A percentile compares a stretch with the other conserved stretches of the same genome.
Conservation (phyloP, 176 grass and related monocot species). For the Eragrostis nindensis region DNA sequence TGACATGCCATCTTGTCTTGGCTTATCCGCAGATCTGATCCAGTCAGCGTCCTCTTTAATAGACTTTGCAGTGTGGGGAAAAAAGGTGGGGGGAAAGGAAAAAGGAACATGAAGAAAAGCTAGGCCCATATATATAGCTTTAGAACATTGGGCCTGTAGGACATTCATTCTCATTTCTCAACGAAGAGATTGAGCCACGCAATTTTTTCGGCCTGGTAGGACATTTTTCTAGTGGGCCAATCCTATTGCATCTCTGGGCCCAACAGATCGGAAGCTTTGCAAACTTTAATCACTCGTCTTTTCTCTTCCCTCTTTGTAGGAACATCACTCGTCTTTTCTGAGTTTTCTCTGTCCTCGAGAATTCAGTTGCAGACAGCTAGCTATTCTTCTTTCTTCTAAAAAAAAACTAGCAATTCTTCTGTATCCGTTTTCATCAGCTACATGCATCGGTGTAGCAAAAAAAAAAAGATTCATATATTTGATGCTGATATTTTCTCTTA, state of each 20-base stretch:
- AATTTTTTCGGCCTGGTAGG: too few relatives aligned
- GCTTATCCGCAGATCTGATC: not conserved
- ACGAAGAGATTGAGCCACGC: not conserved
- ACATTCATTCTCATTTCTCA: not conserved
- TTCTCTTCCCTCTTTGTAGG: too few relatives aligned
- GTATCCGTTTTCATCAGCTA: not conserved
- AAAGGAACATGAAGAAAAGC: not conserved
- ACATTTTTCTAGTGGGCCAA: not conserved
- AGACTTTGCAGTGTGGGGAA: not conserved
- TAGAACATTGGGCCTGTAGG: too few relatives aligned
- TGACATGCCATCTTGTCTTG: not conserved
- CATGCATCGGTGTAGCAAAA: not conserved
- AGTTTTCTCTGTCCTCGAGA: too few relatives aligned
- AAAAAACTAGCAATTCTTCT: too few relatives aligned
- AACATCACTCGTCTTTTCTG: too few relatives aligned
- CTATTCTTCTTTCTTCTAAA: too few relatives aligned
- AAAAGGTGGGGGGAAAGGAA: not conserved
- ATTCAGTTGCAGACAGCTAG: too few relatives aligned
- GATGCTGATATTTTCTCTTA: not conserved
- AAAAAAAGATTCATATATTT: not conserved
- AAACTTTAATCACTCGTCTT: too few relatives aligned
- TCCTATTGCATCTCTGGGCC: not conserved
- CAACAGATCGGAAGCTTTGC: not conserved
- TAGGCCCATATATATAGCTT: not conserved
- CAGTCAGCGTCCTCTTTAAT: not conserved